phyloP scores from a whole-genome alignment of 2,329 filamentous ascomycete genomes.

The Paracamarosporium sp. region DNA sequence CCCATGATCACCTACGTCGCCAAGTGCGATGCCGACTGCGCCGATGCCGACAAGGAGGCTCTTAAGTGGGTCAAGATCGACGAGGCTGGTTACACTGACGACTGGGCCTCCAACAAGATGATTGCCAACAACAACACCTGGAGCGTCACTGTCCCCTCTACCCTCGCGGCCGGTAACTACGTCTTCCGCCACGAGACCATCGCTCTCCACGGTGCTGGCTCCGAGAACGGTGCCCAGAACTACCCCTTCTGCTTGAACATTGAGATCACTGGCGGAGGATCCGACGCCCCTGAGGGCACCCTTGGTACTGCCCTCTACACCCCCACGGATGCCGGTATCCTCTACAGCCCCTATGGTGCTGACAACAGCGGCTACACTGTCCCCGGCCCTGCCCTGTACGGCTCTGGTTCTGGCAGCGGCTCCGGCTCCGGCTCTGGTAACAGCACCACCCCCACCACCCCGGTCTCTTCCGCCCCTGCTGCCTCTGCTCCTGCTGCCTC shows the following conservation, averaged over 20 bases:
- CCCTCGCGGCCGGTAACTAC: slow-evolving; percentile 58
- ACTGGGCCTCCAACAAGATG: slow-evolving; percentile 47
- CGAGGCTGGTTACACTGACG: slow-evolving; percentile 36
- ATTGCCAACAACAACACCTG: slow-evolving; percentile 58
- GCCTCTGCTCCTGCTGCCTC: slow-evolving; percentile 6
- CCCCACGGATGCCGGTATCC: slow-evolving; percentile 48
- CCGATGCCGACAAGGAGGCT: slow-evolving; percentile 40
- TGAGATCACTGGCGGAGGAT: slow-evolving; percentile 56
- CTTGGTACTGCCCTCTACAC: slow-evolving; percentile 59
- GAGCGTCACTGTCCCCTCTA: slow-evolving; percentile 54
- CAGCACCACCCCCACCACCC: slow-evolving; percentile 19
- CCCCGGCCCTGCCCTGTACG: slow-evolving; percentile 52
- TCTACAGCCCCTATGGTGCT: slow-evolving; percentile 51
- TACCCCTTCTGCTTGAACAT: slow-evolving; percentile 63
- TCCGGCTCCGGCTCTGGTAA: slow-evolving; percentile 17
- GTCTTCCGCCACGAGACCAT: slow-evolving; percentile 64
- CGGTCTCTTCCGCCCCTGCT: slow-evolving; percentile 15
- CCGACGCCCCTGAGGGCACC: slow-evolving; percentile 53
- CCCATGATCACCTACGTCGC: slow-evolving; percentile 50
- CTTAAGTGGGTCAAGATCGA: slow-evolving; percentile 50
- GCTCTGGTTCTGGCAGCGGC: slow-evolving; percentile 5
- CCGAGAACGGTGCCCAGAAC: slow-evolving; percentile 58
- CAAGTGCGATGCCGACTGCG: slow-evolving; percentile 37
- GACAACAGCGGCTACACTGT: slow-evolving; percentile 46
- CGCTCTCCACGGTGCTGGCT: slow-evolving; percentile 55